Evolutionary conservation across 2,329 filamentous ascomycete genomes (phyloP).

Genomic region (Trichoderma cornu-damae): DNA sequence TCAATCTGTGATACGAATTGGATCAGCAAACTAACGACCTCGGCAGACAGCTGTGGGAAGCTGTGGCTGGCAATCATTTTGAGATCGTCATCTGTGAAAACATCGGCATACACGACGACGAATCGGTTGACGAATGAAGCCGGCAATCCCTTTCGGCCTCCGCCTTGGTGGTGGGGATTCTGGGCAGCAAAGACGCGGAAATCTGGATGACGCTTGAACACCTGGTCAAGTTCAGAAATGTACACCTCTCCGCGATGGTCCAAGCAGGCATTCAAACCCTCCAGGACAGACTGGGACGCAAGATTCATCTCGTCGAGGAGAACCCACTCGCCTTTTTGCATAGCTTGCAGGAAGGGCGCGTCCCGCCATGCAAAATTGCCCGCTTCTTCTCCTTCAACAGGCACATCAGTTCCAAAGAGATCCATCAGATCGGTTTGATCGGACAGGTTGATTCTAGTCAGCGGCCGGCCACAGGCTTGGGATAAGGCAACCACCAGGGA

Average conservation of each 20-base stretch:
- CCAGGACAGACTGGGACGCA: conserved; percentile 91
- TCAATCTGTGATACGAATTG: conserved; percentile 78
- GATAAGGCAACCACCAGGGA: conserved; percentile 85
- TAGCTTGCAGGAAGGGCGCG: conserved; percentile 89
- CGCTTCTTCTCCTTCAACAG: conserved; percentile 83
- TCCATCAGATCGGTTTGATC: conserved; percentile 98
- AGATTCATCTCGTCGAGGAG: conserved; percentile 98
- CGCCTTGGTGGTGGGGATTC: conserved; percentile 95
- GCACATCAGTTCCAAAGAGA: conserved; percentile 92
- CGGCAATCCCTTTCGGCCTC: conserved; percentile 88
- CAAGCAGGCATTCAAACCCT: conserved; percentile 92
- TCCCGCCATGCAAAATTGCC: conserved; percentile 94
- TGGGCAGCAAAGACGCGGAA: conserved; percentile 97
- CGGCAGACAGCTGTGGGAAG: conserved; percentile 58
- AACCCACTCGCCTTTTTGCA: conserved; percentile 97
- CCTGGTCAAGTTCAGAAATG: conserved; percentile 89
- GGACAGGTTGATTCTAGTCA: conserved; percentile 94
- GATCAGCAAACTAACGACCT: conserved; percentile 64
- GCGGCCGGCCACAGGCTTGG: conserved; percentile 67
- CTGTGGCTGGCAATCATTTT: conserved; percentile 73
- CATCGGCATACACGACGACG: conserved; percentile 93
- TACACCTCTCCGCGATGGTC: conserved; percentile 96
- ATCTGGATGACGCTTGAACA: conserved; percentile 80
- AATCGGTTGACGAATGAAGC: conserved; percentile 98
- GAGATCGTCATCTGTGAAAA: conserved; percentile 77